Conservation (phyloP, 495 filamentous ascomycete species). For the Talaromyces nanjingensis region DNA sequence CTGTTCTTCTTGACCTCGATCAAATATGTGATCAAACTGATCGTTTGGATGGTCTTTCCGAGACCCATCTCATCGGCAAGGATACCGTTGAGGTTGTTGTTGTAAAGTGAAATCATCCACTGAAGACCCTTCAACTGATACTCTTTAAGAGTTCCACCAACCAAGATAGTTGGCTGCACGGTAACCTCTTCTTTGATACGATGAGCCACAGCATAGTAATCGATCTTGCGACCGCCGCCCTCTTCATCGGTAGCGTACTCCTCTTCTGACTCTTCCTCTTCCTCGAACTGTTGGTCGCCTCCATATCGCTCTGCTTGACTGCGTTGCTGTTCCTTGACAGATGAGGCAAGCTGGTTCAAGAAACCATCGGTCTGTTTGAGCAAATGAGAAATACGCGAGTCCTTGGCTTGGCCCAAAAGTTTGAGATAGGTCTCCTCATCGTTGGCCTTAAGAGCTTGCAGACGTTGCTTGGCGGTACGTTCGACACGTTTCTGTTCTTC, state of each 20-base stretch:
- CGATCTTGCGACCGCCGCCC: slow-evolving; percentile 65
- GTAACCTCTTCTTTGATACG: slow-evolving; percentile 87
- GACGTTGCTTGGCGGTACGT: slow-evolving; percentile 96
- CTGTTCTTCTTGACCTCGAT: slow-evolving; percentile 92
- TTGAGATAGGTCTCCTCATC: slow-evolving; percentile 98
- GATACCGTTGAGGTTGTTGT: slow-evolving; percentile 99
- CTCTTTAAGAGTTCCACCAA: slow-evolving; percentile 89
- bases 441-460: slow-evolving; percentile 95
- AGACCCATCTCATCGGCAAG: slow-evolving; percentile 99
- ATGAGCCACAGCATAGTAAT: slow-evolving; percentile 98
- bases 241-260: slow-evolving; percentile 67
- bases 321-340: slow-evolving; percentile 87
- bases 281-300: slow-evolving; percentile 49
- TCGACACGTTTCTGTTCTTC: slow-evolving; percentile 98
- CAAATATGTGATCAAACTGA: slow-evolving; percentile 92
- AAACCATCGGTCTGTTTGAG: slow-evolving; percentile 95
- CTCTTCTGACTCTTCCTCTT: slow-evolving; percentile 56
- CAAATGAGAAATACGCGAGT: slow-evolving; percentile 96
- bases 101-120: slow-evolving; percentile 99
- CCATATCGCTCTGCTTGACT: slow-evolving; percentile 72
- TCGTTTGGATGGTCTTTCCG: slow-evolving; percentile 98
- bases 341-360: slow-evolving; percentile 87
- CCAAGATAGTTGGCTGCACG: slow-evolving; percentile 72
- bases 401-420: slow-evolving; percentile 93
- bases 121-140: slow-evolving; percentile 97